phyloP scores from a whole-genome alignment of 129 eudicot species.

The Arctium minus region DNA sequence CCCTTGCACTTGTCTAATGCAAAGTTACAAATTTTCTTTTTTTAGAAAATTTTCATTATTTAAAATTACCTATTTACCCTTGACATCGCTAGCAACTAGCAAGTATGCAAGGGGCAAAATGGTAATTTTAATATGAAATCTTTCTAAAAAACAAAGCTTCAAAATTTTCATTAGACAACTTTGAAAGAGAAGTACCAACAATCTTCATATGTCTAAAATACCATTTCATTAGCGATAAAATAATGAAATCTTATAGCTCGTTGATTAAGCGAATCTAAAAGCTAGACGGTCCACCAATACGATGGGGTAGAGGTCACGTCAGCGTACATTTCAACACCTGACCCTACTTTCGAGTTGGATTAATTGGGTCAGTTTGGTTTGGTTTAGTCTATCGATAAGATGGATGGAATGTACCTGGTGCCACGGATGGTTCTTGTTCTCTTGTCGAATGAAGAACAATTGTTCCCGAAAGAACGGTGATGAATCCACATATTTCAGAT shows the following conservation, averaged over 20 bases:
- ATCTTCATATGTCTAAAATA: not conserved
- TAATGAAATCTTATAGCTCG: not conserved
- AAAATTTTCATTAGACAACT: not conserved
- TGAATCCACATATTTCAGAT: conserved; percentile 88
- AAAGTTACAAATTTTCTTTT: not conserved
- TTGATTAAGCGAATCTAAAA: no score
- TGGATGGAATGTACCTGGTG: conserved; percentile 45
- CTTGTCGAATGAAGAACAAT: conserved; percentile 79
- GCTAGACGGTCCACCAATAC: no score
- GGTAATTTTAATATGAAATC: not conserved
- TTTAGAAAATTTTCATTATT: not conserved
- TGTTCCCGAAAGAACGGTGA: conserved; percentile 85
- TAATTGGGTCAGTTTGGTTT: not conserved
- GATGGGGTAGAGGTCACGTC: no score
- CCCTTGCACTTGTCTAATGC: no score
- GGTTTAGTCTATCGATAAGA: not conserved
- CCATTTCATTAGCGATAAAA: not conserved
- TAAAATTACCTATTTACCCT: not conserved
- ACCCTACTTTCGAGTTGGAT: not conserved
- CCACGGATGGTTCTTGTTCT: conserved; percentile 65
- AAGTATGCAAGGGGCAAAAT: not conserved
- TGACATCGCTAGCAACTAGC: not conserved
- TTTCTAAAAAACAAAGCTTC: not conserved
- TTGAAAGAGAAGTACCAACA: not conserved
- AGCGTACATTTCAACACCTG: not conserved